These are phyloP conservation scores for Striga hermonthica DNA, from an alignment of 305 asterid genomes.

Conservation along the genomic window DNA sequence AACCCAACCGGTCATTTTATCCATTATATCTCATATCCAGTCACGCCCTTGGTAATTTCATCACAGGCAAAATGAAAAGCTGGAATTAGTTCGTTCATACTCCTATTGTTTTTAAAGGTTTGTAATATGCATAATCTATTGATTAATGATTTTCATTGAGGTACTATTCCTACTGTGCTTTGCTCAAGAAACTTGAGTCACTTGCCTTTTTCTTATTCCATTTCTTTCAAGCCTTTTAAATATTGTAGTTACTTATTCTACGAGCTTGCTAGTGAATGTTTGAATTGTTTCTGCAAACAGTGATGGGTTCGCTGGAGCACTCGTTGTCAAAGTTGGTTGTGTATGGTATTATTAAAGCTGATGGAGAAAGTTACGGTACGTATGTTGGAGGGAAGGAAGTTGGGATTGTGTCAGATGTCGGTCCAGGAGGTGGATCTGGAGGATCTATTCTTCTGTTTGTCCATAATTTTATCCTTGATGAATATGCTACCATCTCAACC, in stretches of 20 bases:
- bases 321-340: constrained; percentile 58
- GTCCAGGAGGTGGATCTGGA: constrained; percentile 95
- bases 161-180: constrained; percentile 13
- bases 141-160: not conserved
- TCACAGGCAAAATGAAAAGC: constrained; percentile 17
- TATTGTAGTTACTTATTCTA: constrained; percentile 10
- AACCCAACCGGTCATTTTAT: no score
- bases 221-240: constrained; percentile 8
- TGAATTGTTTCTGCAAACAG: constrained; percentile 42
- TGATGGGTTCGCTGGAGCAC: constrained; percentile 85
- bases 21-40: no score
- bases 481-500: constrained; percentile 56
- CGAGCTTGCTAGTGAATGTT: constrained; percentile 20
- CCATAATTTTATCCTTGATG: constrained; percentile 47
- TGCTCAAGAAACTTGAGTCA: constrained; percentile 18
- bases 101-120: constrained; percentile 11
- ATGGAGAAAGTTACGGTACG: constrained; percentile 70
- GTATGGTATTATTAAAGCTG: constrained; percentile 64
- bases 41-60: constrained; percentile 19
- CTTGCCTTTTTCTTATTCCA: constrained; percentile 4
- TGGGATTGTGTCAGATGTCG: constrained; percentile 42
- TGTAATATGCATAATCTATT: not conserved
- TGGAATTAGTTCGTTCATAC: constrained; percentile 3
- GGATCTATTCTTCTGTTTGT: constrained; percentile 86
- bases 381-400: constrained; percentile 39